phyloP scores from a whole-genome alignment of 2,329 filamentous ascomycete genomes.

The Aspergillus arachidicola region DNA sequence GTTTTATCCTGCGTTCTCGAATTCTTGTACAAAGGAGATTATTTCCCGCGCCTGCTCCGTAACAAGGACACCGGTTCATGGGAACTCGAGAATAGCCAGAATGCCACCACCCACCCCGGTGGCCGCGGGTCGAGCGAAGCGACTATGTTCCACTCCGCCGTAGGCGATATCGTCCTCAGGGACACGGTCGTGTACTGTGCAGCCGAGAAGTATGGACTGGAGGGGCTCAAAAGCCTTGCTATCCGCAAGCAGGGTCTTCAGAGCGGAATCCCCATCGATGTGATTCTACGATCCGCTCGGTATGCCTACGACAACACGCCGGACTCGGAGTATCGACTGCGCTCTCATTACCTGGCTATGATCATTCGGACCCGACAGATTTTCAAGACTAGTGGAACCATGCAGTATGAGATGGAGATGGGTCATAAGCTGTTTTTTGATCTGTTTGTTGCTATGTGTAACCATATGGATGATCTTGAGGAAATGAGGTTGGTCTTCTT shows the following conservation, averaged over 20 bases:
- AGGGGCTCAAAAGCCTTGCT: slow-evolving; percentile 87
- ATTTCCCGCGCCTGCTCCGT: slow-evolving; percentile 85
- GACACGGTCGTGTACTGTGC: slow-evolving; percentile 95
- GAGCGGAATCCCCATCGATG: slow-evolving; percentile 86
- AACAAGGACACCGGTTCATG: slow-evolving; percentile 85
- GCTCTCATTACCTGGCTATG: slow-evolving; percentile 94
- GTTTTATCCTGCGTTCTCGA: slow-evolving; percentile 92
- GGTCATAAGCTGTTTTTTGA: slow-evolving; percentile 97
- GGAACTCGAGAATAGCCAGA: slow-evolving; percentile 76
- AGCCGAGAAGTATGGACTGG: slow-evolving; percentile 85
- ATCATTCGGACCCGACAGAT: slow-evolving; percentile 97
- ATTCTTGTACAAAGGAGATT: slow-evolving; percentile 96
- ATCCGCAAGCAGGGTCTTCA: slow-evolving; percentile 94
- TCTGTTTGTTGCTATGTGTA: slow-evolving; percentile 97
- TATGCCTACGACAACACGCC: slow-evolving; percentile 96
- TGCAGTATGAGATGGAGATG: slow-evolving; percentile 98
- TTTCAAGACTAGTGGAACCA: slow-evolving; percentile 97
- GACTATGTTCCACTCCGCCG: slow-evolving; percentile 75
- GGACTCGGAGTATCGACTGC: slow-evolving; percentile 86
- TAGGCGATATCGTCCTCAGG: slow-evolving; percentile 76
- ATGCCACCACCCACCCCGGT: slow-evolving; percentile 55
- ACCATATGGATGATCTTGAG: slow-evolving; percentile 94
- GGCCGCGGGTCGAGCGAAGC: slow-evolving; percentile 69
- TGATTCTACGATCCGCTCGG: slow-evolving; percentile 87
- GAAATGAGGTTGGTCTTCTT: slow-evolving; percentile 69